These are phyloP conservation scores for Microsporum ferrugineum DNA, from an alignment of 2,329 filamentous ascomycete genomes.

Conservation along the genomic window DNA sequence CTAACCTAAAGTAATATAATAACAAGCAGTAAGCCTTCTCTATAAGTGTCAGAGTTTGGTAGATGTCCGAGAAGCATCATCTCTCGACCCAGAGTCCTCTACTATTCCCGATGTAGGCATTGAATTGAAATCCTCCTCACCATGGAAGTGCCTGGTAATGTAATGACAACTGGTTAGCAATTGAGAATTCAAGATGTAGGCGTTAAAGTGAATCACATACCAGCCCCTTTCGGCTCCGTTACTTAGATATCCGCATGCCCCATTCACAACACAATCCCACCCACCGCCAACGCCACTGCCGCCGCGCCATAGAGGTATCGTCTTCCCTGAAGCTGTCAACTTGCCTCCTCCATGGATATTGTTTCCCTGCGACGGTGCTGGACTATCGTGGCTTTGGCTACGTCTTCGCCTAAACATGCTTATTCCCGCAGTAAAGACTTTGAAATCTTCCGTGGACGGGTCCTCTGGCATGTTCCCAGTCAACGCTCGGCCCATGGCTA, in stretches of 20 bases:
- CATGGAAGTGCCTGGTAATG: conserved; percentile 34
- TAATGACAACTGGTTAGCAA: conserved; percentile 7
- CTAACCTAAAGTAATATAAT: not conserved
- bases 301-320: conserved; percentile 42
- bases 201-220: conserved; percentile 40
- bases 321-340: conserved; percentile 8
- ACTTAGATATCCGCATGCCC: conserved; percentile 71
- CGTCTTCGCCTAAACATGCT: conserved; percentile 51
- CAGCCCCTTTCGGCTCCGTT: conserved; percentile 80
- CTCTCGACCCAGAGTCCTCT: not conserved
- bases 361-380: not conserved
- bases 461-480: conserved; percentile 67
- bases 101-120: conserved; percentile 7
- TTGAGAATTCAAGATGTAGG: conserved; percentile 15
- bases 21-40: not conserved
- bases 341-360: conserved; percentile 11
- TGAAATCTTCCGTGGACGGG: conserved; percentile 65
- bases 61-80: not conserved
- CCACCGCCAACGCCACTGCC: conserved; percentile 57
- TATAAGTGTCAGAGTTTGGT: not conserved
- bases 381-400: conserved; percentile 3
- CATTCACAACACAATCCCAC: conserved; percentile 71
- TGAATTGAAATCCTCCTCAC: conserved; percentile 36
- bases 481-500: conserved; percentile 70
- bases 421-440: conserved; percentile 71